Evolutionary conservation across 2,329 filamentous ascomycete genomes (phyloP), one percentile per base, ranked within the genome.

Genomic region (Malbranchea zuffiana): DNA sequence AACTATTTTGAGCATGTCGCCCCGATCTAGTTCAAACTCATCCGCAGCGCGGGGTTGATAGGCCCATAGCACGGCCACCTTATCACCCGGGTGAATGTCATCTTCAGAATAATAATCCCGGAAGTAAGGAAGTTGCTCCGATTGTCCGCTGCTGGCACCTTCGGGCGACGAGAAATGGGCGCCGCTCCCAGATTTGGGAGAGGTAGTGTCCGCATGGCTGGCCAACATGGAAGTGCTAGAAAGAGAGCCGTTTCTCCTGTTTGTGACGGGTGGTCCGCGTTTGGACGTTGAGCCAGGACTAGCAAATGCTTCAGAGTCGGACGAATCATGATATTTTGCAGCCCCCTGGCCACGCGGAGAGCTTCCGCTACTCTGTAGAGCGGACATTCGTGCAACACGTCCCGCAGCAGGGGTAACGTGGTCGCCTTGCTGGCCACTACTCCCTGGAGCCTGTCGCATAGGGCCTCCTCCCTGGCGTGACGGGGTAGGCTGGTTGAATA

Each of bases 41-140:
- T 98, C 90, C 19, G 78, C 76, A 3, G 90, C 90, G 21, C 90
- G 82, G 21, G 90, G 88, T 50, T 94, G 85, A 59, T 98, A 98
- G 2, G 90, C 88, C 90, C 90, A 98, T 10, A 98, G 72, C 2
- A 86, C 84, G 10, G 90, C 75, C 27, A 98, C 88, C 41, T 81
- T 80, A 52, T 96, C 87, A 39, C 83, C 81, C 0, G 88, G 82
- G 51, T 88, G 84, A 40, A 98, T 94, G 50, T 96, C 87, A 51
- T 96, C 90, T 50, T 88, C 80, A 2, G 88, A 96, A 56, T 98
- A 98, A 61, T 98, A 98, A 59, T 98, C 90, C 56, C 94, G 94
- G 75, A 98, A 98, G 55, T 86, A 94, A 3, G 83, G 80, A 37
- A 98, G 66, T 58, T 96, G 90, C 61, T 98, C 90, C 1, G 88